phyloP scores from a whole-genome alignment of 2,329 filamentous ascomycete genomes.

The Seiridium unicorne region DNA sequence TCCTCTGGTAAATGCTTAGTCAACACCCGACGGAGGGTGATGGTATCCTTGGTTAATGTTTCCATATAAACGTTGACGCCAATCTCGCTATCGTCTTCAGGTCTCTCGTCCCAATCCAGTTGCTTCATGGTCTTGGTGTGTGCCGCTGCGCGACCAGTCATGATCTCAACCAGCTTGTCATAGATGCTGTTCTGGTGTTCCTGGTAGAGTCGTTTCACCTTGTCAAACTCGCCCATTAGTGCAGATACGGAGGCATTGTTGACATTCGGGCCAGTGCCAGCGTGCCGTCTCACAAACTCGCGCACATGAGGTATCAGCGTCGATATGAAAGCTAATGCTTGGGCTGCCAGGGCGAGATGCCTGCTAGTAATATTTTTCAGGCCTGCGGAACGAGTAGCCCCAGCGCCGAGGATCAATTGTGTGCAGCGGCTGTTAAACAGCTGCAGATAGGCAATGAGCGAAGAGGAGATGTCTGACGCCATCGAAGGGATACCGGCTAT shows the following conservation, averaged over 20 bases:
- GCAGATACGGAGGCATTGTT: slow-evolving; percentile 46
- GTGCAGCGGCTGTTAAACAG: slow-evolving; percentile 94
- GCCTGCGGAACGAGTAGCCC: slow-evolving; percentile 83
- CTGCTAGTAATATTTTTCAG: slow-evolving; percentile 96
- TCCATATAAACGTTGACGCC: slow-evolving; percentile 75
- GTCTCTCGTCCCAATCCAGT: slow-evolving; percentile 67
- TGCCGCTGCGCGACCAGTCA: slow-evolving; percentile 72
- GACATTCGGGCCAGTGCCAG: slow-evolving; percentile 40
- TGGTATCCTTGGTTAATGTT: slow-evolving; percentile 81
- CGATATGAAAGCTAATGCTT: slow-evolving; percentile 84
- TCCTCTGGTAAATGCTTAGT: slow-evolving; percentile 77
- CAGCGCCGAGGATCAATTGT: slow-evolving; percentile 94
- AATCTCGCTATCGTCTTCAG: slow-evolving; percentile 27
- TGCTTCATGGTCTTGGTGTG: slow-evolving; percentile 75
- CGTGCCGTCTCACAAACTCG: slow-evolving; percentile 84
- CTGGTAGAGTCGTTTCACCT: slow-evolving; percentile 76
- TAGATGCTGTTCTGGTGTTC: slow-evolving; percentile 90
- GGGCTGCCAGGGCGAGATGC: slow-evolving; percentile 87
- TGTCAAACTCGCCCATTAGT: slow-evolving; percentile 83
- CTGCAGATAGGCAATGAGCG: slow-evolving; percentile 81
- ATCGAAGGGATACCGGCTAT: slow-evolving; percentile 85
- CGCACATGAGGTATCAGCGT: slow-evolving; percentile 85
- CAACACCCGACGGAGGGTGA: slow-evolving; percentile 78
- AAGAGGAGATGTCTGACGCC: slow-evolving; percentile 76
- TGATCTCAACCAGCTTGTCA: slow-evolving; percentile 90